Evolutionary conservation across 1,139 yeast genomes (phyloP).

Genomic region (Candida labiduridarum): DNA sequence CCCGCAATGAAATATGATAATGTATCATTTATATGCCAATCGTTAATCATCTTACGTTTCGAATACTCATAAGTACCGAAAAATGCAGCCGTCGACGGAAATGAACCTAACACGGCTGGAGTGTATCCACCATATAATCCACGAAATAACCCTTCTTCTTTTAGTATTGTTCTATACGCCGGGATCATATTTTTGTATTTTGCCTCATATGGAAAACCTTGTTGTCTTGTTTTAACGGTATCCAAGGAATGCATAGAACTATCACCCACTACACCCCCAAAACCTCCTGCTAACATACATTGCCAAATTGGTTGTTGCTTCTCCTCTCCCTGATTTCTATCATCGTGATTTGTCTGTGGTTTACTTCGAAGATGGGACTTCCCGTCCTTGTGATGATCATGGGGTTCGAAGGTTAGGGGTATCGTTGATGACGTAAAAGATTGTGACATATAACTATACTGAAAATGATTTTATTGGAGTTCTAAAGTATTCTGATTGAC

Average conservation of each 20-base stretch:
- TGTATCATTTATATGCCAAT: constrained; percentile 73
- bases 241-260: constrained; percentile 93
- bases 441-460: constrained; percentile 29
- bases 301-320: constrained; percentile 50
- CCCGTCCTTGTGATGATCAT: constrained; percentile 17
- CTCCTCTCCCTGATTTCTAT: constrained; percentile 1
- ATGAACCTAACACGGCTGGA: constrained; percentile 89
- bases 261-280: constrained; percentile 95
- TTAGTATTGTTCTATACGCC: constrained; percentile 72
- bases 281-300: constrained; percentile 86
- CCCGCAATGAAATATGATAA: constrained; percentile 83
- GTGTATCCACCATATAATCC: constrained; percentile 92
- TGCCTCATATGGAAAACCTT: constrained; percentile 73
- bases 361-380: constrained; percentile 11
- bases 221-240: constrained; percentile 95
- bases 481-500: constrained; percentile 1
- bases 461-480: neutral
- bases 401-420: constrained; percentile 41
- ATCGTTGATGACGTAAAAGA: constrained; percentile 45
- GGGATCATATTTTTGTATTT: constrained; percentile 69
- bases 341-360: constrained; percentile 7
- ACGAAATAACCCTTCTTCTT: constrained; percentile 80
- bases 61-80: constrained; percentile 86
- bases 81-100: constrained; percentile 92
- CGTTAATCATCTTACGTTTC: constrained; percentile 69